Evolutionary conservation across 768 basidiomycete species (phyloP).

Genomic region (Kwoniella newhampshirensis): DNA sequence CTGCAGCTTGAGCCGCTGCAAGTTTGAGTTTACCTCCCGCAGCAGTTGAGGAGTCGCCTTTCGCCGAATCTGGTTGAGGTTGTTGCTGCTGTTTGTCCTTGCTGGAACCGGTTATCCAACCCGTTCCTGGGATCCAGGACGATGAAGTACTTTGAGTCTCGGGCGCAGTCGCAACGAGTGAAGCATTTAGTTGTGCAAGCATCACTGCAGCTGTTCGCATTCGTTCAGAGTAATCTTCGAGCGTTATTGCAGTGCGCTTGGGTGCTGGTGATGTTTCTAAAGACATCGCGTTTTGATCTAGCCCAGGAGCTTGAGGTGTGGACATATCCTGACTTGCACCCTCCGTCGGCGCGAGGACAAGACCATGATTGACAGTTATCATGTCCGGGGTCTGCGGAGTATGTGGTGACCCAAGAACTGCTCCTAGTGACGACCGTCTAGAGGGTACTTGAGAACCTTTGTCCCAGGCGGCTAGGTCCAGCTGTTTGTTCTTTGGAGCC

Average conservation of each 20-base stretch:
- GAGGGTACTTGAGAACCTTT: conserved; percentile 22
- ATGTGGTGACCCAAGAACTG: conserved; percentile 3
- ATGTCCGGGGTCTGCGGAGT: conserved; percentile 15
- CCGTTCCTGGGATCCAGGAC: conserved; percentile 62
- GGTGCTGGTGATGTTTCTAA: too few species aligned
- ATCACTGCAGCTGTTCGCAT: conserved; percentile 99
- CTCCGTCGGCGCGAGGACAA: conserved; percentile 4
- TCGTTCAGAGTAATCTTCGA: conserved; percentile 96
- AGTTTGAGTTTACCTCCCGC: conserved; percentile 71
- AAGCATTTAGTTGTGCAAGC: conserved; percentile 90
- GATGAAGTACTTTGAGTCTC: conserved; percentile 28
- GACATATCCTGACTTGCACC: conserved; percentile 1
- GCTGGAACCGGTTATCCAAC: conserved; percentile 56
- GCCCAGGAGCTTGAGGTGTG: not conserved
- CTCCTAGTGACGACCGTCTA: conserved; percentile 8
- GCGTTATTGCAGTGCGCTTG: conserved; percentile 60
- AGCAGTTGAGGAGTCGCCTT: not conserved
- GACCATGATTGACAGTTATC: conserved; percentile 3
- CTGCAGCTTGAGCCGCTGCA: conserved; percentile 70
- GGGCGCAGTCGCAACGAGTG: conserved; percentile 43
- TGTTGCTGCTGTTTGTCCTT: conserved; percentile 8
- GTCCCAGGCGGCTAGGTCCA: conserved; percentile 78
- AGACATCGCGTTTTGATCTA: not conserved
- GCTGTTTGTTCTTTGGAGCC: conserved; percentile 80
- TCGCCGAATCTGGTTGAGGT: not conserved